Evolutionary conservation across 306 rosid species (phyloP), one percentile per base, ranked within the genome.

Genomic region (Pyrus pyrifolia): DNA sequence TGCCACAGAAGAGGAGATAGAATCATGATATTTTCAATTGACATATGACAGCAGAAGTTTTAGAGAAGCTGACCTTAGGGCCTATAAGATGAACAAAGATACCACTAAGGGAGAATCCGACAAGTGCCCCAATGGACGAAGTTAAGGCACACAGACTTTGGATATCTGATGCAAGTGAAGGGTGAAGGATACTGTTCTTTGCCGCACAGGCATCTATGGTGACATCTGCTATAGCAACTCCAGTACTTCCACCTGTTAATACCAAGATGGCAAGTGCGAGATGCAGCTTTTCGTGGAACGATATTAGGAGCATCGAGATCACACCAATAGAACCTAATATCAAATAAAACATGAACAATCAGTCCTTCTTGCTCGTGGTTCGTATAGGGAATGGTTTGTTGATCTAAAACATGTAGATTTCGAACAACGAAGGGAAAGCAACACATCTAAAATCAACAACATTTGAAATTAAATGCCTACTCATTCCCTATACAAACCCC

Each of bases 171-270:
- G 98, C 98, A 67, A 92, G 90, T 35, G 85, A 83, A 19, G 93
- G 92, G 78, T 88, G 93, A 52, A 79, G 79, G 42, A 86, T 92
- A 66, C 98, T 95, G 85, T 92, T 92, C 80, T 92, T 97, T 55
- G 98, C 98, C 68, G 89, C 96, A 70, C 98, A 95, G 27, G 98
- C 98, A 82, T 92, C 98, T 71, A 95, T 95, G 49, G 98, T 95
- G 71, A 95, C 98, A 63, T 95, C 98, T 33, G 97, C 97, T 81
- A 89, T 75, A 61, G 98, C 97, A 71, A 76, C 95, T 58, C 96
- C 96, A 46, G 97, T 91, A 83, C 97, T 95, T 64, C 90, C 93
- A 11, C 85, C 89, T 66, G 97, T 92, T 73, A 95, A 79, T 67
- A 88, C 63, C 83, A 90, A 60, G 51, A 95, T 30, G 49, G 98